These are phyloP conservation scores for Crithidia mellificae DNA, from an alignment of 208 protist genomes.

Conservation along the genomic window DNA sequence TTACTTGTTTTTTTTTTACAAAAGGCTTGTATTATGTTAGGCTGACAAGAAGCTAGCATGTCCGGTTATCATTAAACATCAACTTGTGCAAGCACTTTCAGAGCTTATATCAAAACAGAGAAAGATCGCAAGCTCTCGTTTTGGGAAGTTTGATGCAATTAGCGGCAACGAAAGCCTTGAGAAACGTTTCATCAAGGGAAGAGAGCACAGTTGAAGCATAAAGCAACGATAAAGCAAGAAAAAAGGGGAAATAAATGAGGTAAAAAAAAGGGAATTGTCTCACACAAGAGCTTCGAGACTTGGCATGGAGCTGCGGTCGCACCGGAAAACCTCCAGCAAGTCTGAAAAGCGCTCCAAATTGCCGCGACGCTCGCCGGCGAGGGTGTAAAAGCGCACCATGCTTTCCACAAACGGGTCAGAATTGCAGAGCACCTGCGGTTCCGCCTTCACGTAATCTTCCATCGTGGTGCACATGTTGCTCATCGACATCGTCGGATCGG, in stretches of 20 bases:
- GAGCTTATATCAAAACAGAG: no score
- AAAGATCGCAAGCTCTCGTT: no score
- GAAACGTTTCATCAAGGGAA: no score
- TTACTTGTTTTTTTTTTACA: no score
- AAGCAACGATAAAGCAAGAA: background rate
- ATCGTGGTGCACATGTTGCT: slow-evolving; percentile 36
- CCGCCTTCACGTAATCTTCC: slow-evolving; percentile 59
- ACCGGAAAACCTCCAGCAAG: slow-evolving; percentile 79
- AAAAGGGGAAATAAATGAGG: slow-evolving; percentile 12
- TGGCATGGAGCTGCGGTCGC: slow-evolving; percentile 57
- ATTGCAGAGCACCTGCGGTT: slow-evolving; percentile 56
- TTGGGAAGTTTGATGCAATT: no score
- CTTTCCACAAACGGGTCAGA: slow-evolving; percentile 76
- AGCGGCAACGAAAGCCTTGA: no score
- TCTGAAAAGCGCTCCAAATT: slow-evolving; percentile 57
- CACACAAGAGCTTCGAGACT: slow-evolving; percentile 60
- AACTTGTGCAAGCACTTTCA: no score
- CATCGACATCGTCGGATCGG: slow-evolving; percentile 32
- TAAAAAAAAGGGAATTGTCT: slow-evolving; percentile 17
- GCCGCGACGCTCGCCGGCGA: slow-evolving; percentile 50
- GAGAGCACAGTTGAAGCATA: background rate
- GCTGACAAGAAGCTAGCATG: no score
- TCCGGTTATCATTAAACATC: no score
- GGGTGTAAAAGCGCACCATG: slow-evolving; percentile 77
- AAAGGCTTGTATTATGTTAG: no score